Evolutionary conservation across 768 basidiomycete species (phyloP), one percentile per base, ranked within the genome.

Genomic region (Xanthoconium stramineum): DNA sequence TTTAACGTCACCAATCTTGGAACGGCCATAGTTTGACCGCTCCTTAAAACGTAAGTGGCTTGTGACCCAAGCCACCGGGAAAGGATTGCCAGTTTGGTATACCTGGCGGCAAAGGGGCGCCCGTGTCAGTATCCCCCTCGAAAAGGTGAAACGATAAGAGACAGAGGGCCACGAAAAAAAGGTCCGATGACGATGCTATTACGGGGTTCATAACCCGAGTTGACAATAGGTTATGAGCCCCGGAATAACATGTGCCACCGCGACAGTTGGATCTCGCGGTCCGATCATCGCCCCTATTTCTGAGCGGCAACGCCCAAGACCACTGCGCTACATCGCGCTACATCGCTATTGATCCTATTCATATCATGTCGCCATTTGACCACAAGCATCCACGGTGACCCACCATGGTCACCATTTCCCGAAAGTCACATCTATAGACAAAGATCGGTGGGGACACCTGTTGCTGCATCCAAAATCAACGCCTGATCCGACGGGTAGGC

Each of bases 221-320:
- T 15, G 13, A 0, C 54, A 28, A 47, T 36, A 65, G 66, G 63
- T 66, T 63, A 69, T 66, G 66, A 69, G 66, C 61, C 66, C 62
- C 15, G 66, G 46, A 61, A 66, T 62, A 57, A 20, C 39, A 38
- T 39, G 8, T 53, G 58, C 59, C 64, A 66, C 50, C 50, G 37
- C 1, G 51, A n/a, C 14, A 52, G 42, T 40, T 57, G 39, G 60
- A 61, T 59, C 52, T 53, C 43, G 30, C 38, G 5, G 48, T 38
- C 58, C 45, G 50, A 42, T 56, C 39, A 17, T 33, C 46, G 7
- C 42, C 24, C 47, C 37, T 8, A 15, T 45, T 45, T 42, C 20
- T 13, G 6, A 46, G n/a, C 29, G 42, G 24, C 17, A 6, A 30
- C 17, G 45, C 28, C 46, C 55, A 49, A 48, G 43, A 58, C 65